Percentiles rank a stretch among this genome's conserved stretches.
These are phyloP conservation scores for Aspergillus texensis DNA, from an alignment of 2,329 filamentous ascomycete species.

Conservation along the genomic window DNA sequence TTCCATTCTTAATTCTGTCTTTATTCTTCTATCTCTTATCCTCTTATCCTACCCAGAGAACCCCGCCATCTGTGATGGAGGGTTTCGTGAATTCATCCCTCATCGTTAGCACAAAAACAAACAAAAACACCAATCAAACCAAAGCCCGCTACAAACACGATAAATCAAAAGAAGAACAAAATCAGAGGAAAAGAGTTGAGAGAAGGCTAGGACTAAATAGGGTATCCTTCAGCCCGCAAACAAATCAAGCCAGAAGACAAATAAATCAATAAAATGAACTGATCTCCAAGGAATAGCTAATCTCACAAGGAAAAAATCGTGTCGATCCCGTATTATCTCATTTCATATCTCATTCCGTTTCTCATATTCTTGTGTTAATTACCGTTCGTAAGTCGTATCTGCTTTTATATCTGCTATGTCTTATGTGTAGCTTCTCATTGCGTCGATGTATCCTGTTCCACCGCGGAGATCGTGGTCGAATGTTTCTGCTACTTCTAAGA, in stretches of 20 bases:
- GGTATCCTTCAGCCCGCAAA: not conserved
- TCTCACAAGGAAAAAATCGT: not conserved
- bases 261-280: not conserved
- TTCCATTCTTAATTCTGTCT: not conserved
- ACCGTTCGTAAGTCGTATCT: not conserved
- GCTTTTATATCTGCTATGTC: not conserved
- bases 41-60: not conserved
- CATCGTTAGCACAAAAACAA: not conserved
- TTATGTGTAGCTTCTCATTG: conserved; percentile 74
- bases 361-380: not conserved
- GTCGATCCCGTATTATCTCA: not conserved
- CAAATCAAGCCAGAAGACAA: not conserved
- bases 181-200: conserved; percentile 1
- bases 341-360: not conserved
- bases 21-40: not conserved
- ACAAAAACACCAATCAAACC: not conserved
- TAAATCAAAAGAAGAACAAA: not conserved
- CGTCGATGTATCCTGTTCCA: conserved; percentile 76
- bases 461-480: conserved; percentile 85
- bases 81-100: not conserved
- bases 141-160: not conserved
- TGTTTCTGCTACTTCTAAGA: conserved; percentile 79
- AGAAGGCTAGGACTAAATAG: conserved; percentile 2
- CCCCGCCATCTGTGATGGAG: not conserved
- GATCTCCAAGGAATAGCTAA: not conserved